phyloP scores from a whole-genome alignment of 148 eudicot genomes.

The Heliosperma pusillum region DNA sequence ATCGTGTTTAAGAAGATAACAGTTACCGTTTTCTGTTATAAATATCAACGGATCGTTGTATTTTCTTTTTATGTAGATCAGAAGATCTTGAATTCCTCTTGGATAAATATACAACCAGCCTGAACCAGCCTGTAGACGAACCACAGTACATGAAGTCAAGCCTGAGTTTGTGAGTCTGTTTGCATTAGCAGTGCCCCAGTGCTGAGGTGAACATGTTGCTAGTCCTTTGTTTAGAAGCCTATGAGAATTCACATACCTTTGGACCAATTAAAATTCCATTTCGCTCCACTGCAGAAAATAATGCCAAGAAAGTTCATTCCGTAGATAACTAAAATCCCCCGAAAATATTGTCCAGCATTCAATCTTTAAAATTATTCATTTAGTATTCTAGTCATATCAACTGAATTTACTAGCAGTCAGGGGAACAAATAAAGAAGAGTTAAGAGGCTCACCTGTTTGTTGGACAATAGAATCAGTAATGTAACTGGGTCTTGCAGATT shows the following conservation, averaged over 20 bases:
- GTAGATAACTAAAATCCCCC: background rate
- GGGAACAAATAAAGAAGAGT: background rate
- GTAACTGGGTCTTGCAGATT: conserved; percentile 25
- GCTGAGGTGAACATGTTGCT: no score
- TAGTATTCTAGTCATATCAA: no score
- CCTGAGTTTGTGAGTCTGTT: background rate
- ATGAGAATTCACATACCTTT: conserved; percentile 13
- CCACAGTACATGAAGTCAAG: background rate
- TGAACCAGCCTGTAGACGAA: conserved; percentile 22
- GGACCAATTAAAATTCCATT: conserved; percentile 30
- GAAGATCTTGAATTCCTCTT: conserved; percentile 36
- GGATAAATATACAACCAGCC: conserved; percentile 21
- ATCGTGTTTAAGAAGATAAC: background rate
- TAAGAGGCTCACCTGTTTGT: conserved; percentile 23
- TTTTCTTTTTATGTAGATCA: conserved; percentile 30
- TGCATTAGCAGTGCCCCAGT: no score
- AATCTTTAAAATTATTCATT: no score
- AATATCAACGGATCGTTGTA: conserved; percentile 39
- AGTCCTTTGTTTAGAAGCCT: no score
- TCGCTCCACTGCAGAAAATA: conserved; percentile 20
- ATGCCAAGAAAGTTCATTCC: background rate
- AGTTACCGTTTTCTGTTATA: conserved; percentile 37
- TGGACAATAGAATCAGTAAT: conserved; percentile 21
- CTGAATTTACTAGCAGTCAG: no score
- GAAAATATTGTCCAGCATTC: background rate